Conservation (phyloP, 495 filamentous ascomycete genomes). For the Penicillium taxi region DNA sequence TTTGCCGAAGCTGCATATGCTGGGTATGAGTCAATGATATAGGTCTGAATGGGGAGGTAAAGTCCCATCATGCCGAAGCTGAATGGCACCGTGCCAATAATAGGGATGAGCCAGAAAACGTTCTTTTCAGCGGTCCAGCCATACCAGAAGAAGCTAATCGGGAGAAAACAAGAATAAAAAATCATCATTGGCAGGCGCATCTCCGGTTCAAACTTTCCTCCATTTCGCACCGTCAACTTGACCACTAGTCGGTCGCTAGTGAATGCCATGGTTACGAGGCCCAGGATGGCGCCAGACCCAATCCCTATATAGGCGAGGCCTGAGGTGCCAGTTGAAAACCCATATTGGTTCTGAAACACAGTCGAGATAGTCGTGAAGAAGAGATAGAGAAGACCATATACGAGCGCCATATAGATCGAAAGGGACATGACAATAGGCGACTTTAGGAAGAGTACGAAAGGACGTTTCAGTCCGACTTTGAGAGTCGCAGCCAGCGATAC, state of each 20-base stretch:
- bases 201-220: conserved; percentile 51
- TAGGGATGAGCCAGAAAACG: conserved; percentile 27
- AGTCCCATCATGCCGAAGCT: conserved; percentile 21
- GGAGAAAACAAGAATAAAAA: conserved; percentile 42
- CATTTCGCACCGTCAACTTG: conserved; percentile 44
- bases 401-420: conserved; percentile 53
- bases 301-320: conserved; percentile 57
- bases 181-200: conserved; percentile 60
- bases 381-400: conserved; percentile 60
- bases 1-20: conserved; percentile 49
- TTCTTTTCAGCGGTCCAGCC: conserved; percentile 20
- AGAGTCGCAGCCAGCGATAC: conserved; percentile 13
- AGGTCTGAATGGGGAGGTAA: conserved; percentile 27
- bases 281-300: conserved; percentile 47
- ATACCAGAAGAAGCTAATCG: conserved; percentile 28
- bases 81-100: conserved; percentile 23
- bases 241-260: conserved; percentile 50
- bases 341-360: conserved; percentile 53
- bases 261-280: conserved; percentile 42
- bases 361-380: conserved; percentile 60
- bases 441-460: conserved; percentile 33
- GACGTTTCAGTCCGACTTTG: conserved; percentile 33
- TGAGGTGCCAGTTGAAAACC: conserved; percentile 45
- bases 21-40: conserved; percentile 29
- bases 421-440: conserved; percentile 48